These are phyloP conservation scores for Wickerhamomyces sp. DNA, from an alignment of 1,139 yeast species.

Conservation along the genomic window DNA sequence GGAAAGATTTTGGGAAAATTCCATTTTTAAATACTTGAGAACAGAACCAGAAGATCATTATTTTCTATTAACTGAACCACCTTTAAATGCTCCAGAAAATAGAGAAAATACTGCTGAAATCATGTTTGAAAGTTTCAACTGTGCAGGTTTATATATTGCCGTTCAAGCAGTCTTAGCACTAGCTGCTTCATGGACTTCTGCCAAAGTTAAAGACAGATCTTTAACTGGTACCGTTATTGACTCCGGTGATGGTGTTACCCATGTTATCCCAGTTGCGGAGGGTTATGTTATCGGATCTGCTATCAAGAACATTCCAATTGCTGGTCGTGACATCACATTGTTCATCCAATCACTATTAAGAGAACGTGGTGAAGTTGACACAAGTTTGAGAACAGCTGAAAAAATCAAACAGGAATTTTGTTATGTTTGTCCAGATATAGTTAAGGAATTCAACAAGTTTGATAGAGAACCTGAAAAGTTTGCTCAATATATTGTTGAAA, in stretches of 20 bases:
- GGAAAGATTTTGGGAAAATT: slow-evolving; percentile 99
- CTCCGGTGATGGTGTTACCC: slow-evolving; percentile 97
- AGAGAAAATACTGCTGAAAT: slow-evolving; percentile 98
- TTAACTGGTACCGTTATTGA: slow-evolving; percentile 97
- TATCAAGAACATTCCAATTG: slow-evolving; percentile 94
- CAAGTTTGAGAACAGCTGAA: slow-evolving; percentile 93
- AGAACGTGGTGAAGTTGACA: slow-evolving; percentile 95
- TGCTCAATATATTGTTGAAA: slow-evolving; percentile 88
- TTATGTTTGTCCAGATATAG: slow-evolving; percentile 96
- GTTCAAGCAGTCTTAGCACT: slow-evolving; percentile 98
- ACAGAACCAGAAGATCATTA: slow-evolving; percentile 99
- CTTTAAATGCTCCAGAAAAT: slow-evolving; percentile 97
- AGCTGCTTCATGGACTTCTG: slow-evolving; percentile 98
- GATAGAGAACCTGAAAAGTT: slow-evolving; percentile 93
- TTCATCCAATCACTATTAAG: slow-evolving; percentile 90
- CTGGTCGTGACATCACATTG: slow-evolving; percentile 94
- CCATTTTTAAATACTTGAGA: slow-evolving; percentile 90
- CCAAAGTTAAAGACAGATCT: slow-evolving; percentile 91
- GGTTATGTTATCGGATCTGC: slow-evolving; percentile 98
- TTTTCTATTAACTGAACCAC: slow-evolving; percentile 94
- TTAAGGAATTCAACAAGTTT: slow-evolving; percentile 89
- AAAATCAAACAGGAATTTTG: slow-evolving; percentile 94
- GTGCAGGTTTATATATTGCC: slow-evolving; percentile 97
- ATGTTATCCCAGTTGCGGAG: slow-evolving; percentile 98
- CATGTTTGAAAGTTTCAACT: slow-evolving; percentile 96